Base-by-base conservation (phyloP, 1,284 basidiomycete species). In the Fistulinella staudtii region DNA sequence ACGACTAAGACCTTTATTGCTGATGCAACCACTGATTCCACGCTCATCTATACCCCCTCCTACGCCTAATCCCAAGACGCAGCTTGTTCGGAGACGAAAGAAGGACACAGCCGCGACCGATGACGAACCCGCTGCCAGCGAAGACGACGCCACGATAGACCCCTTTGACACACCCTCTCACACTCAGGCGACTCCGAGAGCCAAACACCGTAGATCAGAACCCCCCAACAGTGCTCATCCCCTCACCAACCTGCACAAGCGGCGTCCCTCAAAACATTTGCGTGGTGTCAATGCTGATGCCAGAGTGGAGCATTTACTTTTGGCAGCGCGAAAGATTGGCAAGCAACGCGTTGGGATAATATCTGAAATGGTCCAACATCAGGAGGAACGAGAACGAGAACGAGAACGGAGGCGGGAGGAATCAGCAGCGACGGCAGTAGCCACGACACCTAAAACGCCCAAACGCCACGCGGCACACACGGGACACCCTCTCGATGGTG, bases 271-370 rank as follows among this genome's bases (percentile, higher is more conserved):
- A 67, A 61, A 35, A 35, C 38, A 6, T 8, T 49, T 45, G 3
- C 58, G 51, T 17, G 49, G 53, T 10, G 38, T 69, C 2, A 64
- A 70, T 24, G 60, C 70, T 3, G 76, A 77, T 45, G 75, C 76
- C 7, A 68, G 73, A 20, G 64, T 66, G 10, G 75, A 77, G 47
- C 74, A 73, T 47, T 57, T 78, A 15, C 58, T 77, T 8, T 56
- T 72, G 15, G 76, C 76, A 3, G 73, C 74, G n/a, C 66, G 73
- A 28, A 74, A 56, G 44, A 57, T 77, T 0, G 76, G 75, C 8
- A 68, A 66, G 36, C 60, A 72, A 21, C 70, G 74, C 6, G 67
- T 70, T 1, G 65, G 65, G 3, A 48, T 70, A 21, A 39, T 70
- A 24, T 66, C 72, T 0, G 73, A 71, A 36, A 58, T 61, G 52